A percentile compares a stretch with the other conserved stretches of the same genome.
These are phyloP conservation scores for Paratinospora sagittata DNA, from an alignment of 164 flowering plant genomes.

Conservation along the genomic window DNA sequence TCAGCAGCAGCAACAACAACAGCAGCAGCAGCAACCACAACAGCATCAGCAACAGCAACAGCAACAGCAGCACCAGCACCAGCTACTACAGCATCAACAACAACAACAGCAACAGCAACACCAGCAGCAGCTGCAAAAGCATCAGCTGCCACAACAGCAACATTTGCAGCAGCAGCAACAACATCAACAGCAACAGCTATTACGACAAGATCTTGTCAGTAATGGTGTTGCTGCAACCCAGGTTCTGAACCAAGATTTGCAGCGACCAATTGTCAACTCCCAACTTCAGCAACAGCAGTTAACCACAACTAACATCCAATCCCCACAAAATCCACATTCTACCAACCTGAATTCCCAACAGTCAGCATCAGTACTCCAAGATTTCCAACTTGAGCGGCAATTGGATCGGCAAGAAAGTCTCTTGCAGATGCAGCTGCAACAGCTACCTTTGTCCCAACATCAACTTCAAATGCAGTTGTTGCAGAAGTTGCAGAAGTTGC, in stretches of 20 bases:
- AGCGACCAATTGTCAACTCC: slow-evolving; percentile 37
- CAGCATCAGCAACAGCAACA: slow-evolving; percentile 34
- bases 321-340: slow-evolving; percentile 33
- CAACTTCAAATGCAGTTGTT: slow-evolving; percentile 67
- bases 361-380: slow-evolving; percentile 46
- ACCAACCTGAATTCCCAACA: slow-evolving; percentile 35
- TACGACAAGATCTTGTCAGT: slow-evolving; percentile 17
- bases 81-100: slow-evolving; percentile 40
- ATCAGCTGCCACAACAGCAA: slow-evolving; percentile 17
- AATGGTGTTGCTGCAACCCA: slow-evolving; percentile 30
- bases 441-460: slow-evolving; percentile 43
- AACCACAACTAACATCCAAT: slow-evolving; percentile 31
- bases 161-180: slow-evolving; percentile 31
- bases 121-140: slow-evolving; percentile 28
- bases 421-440: slow-evolving; percentile 46
- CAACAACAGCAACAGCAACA: slow-evolving; percentile 2
- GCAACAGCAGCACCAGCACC: slow-evolving; percentile 31
- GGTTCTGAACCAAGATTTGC: slow-evolving; percentile 39
- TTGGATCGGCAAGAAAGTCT: slow-evolving; percentile 47
- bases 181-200: slow-evolving; percentile 34
- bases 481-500: slow-evolving; percentile 73
- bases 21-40: slow-evolving; percentile 31
- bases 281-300: slow-evolving; percentile 68
- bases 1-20: slow-evolving; percentile 25
- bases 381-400: slow-evolving; percentile 57